Conservation (phyloP, 495 filamentous ascomycete genomes). For the Aspergillus avenaceus region DNA sequence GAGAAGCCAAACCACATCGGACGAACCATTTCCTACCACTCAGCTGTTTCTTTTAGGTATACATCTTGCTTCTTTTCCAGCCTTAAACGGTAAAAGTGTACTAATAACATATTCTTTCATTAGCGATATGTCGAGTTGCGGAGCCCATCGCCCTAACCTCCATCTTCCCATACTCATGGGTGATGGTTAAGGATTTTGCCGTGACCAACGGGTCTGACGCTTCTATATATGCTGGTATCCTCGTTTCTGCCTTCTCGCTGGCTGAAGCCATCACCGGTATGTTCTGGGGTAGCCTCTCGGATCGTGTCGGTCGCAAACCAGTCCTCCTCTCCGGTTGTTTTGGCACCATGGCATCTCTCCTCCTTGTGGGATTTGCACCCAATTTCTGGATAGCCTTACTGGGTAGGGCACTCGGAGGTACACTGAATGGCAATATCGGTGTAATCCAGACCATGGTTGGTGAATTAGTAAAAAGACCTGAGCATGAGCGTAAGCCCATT, state of each 20-base stretch:
- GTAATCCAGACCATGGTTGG: conserved; percentile 93
- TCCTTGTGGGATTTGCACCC: conserved; percentile 76
- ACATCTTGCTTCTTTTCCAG: conserved; percentile 10
- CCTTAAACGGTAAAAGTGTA: neutral
- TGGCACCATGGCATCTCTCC: conserved; percentile 73
- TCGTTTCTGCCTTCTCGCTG: conserved; percentile 79
- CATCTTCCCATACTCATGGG: conserved; percentile 86
- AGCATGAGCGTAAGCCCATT: conserved; percentile 72
- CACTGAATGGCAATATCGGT: conserved; percentile 83
- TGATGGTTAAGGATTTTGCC: conserved; percentile 69
- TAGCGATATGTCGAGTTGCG: conserved; percentile 72
- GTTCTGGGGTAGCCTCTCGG: conserved; percentile 80
- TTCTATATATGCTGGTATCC: conserved; percentile 78
- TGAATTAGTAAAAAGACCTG: conserved; percentile 70
- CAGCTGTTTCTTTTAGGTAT: conserved; percentile 77
- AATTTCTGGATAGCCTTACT: conserved; percentile 75
- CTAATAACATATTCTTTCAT: conserved; percentile 16
- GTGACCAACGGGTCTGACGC: conserved; percentile 65
- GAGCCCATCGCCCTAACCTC: conserved; percentile 87
- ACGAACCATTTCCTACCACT: conserved; percentile 62
- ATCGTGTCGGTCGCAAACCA: conserved; percentile 79
- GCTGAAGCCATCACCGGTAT: conserved; percentile 78
- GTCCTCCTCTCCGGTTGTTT: conserved; percentile 74
- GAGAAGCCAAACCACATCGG: conserved; percentile 36
- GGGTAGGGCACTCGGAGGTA: conserved; percentile 72